Conservation (phyloP, 148 eudicot species). For the Rhododendron ovatum region DNA sequence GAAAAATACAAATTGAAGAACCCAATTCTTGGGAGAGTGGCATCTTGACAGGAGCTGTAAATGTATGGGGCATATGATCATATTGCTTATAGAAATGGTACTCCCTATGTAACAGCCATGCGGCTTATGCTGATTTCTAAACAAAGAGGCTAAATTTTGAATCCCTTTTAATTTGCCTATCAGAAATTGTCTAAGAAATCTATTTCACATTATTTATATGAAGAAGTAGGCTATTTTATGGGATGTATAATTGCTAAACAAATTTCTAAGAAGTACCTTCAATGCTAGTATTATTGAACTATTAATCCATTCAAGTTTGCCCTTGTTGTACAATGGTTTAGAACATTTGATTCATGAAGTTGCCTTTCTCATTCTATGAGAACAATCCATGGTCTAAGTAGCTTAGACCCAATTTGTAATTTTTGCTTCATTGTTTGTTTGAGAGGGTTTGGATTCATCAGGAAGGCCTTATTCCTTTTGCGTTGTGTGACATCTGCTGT, state of each 20-base stretch:
- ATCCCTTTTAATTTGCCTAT: neutral
- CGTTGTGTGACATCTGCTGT: neutral
- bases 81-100: neutral
- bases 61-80: neutral
- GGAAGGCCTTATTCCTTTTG: neutral
- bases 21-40: neutral
- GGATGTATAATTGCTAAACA: neutral
- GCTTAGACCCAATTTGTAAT: neutral
- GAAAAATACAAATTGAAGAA: neutral
- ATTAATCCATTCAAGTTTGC: neutral
- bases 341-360: neutral
- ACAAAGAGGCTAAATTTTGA: neutral
- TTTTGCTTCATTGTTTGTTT: neutral
- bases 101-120: neutral
- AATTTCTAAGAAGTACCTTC: neutral
- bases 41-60: neutral
- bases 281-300: neutral
- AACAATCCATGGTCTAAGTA: neutral
- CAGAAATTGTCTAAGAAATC: neutral
- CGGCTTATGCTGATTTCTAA: neutral
- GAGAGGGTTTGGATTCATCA: neutral
- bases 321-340: neutral
- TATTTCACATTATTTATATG: neutral
- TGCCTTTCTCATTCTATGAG: neutral
- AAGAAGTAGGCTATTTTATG: neutral